phyloP scores from a whole-genome alignment of 2,329 filamentous ascomycete species.

The Tolypocladium nubicola region DNA sequence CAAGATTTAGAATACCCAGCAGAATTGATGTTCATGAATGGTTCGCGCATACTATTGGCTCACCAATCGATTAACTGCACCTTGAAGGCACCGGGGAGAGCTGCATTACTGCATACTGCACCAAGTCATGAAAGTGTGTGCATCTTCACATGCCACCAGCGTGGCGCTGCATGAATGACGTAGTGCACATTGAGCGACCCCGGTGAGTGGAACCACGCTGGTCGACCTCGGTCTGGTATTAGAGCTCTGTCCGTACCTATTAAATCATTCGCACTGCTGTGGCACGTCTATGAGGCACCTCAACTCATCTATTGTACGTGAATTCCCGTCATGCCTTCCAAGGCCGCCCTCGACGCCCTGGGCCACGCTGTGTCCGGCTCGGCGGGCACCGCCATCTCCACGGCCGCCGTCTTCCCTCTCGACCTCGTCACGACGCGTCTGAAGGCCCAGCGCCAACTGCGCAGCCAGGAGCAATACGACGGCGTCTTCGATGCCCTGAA shows the following conservation, averaged over 20 bases:
- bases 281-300: neutral
- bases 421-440: conserved; percentile 73
- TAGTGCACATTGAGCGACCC: neutral
- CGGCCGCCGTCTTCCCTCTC: conserved; percentile 69
- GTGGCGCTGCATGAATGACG: neutral
- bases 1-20: neutral
- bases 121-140: neutral
- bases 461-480: conserved; percentile 41
- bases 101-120: neutral
- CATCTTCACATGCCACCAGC: neutral
- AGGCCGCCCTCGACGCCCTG: conserved; percentile 53
- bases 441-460: conserved; percentile 61
- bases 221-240: neutral
- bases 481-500: conserved; percentile 58
- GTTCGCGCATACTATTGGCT: neutral
- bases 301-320: neutral
- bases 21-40: neutral
- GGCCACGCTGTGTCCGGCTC: conserved; percentile 77
- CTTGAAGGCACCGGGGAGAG: neutral
- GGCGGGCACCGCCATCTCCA: conserved; percentile 67
- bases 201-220: neutral
- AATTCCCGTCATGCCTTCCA: conserved; percentile 16
- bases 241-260: neutral
- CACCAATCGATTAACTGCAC: too few relatives aligned
- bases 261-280: neutral